These are phyloP conservation scores for Achlya hypogyna DNA, from an alignment of 352 stramenopile genomes.

Conservation along the genomic window DNA sequence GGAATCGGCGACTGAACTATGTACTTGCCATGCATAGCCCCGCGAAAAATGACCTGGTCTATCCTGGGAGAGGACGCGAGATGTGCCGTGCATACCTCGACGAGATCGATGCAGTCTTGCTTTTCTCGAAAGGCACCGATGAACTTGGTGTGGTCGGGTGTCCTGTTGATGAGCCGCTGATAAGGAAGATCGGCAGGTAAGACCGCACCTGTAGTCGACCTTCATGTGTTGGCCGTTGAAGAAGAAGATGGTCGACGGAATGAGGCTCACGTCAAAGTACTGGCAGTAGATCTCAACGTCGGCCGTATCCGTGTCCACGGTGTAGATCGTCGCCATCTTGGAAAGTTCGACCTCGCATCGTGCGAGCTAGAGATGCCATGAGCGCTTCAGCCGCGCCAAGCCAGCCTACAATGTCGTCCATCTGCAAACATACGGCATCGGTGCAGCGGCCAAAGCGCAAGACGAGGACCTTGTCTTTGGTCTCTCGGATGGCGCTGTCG, in stretches of 20 bases:
- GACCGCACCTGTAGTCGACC: conserved; percentile 74
- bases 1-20: conserved; percentile 79
- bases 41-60: conserved; percentile 69
- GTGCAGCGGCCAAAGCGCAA: conserved; percentile 62
- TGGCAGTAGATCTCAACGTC: conserved; percentile 64
- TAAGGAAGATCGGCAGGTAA: background rate
- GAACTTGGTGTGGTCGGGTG: conserved; percentile 81
- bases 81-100: conserved; percentile 39
- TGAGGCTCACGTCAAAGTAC: conserved; percentile 84
- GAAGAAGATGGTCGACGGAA: conserved; percentile 81
- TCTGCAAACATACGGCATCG: conserved; percentile 68
- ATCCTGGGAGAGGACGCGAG: background rate
- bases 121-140: conserved; percentile 69
- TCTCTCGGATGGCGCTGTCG: conserved; percentile 67
- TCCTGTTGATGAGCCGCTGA: conserved; percentile 37
- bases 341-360: conserved; percentile 70
- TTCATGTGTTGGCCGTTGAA: conserved; percentile 86
- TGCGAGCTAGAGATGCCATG: conserved; percentile 36
- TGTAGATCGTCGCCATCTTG: conserved; percentile 62
- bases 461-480: conserved; percentile 74
- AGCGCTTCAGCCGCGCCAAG: background rate
- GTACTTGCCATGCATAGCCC: conserved; percentile 62
- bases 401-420: conserved; percentile 66
- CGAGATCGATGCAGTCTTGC: conserved; percentile 80
- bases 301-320: conserved; percentile 60